Evolutionary conservation across 2,329 filamentous ascomycete species (phyloP).

Genomic region (Exophiala aquamarina): DNA sequence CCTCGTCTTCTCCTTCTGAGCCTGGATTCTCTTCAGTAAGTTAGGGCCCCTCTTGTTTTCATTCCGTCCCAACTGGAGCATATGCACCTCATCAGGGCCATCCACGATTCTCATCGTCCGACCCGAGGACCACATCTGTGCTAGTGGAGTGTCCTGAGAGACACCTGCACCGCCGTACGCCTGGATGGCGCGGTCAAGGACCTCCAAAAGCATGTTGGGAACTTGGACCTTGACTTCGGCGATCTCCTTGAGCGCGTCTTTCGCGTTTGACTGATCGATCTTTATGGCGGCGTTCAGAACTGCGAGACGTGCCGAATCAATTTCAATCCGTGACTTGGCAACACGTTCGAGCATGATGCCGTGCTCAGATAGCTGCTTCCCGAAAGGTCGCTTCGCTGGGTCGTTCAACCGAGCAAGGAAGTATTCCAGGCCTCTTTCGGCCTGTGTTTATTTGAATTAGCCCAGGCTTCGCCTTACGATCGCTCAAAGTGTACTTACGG

Average conservation of each 20-base stretch:
- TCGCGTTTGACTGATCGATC: constrained; percentile 87
- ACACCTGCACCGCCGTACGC: constrained; percentile 88
- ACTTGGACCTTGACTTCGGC: constrained; percentile 93
- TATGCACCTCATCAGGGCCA: constrained; percentile 93
- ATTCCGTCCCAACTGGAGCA: constrained; percentile 59
- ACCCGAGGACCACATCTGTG: constrained; percentile 70
- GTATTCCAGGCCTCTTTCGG: constrained; percentile 90
- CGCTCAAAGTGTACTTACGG: constrained; percentile 42
- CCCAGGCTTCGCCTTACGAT: background rate
- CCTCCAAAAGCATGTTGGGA: constrained; percentile 74
- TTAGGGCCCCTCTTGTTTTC: constrained; percentile 50
- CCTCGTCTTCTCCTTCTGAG: constrained; percentile 26
- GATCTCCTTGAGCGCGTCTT: constrained; percentile 88
- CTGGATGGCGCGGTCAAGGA: constrained; percentile 94
- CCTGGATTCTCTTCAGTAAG: constrained; percentile 24
- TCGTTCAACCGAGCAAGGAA: constrained; percentile 95
- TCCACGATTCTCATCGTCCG: constrained; percentile 84
- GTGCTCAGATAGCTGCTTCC: constrained; percentile 81
- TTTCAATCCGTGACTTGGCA: constrained; percentile 86
- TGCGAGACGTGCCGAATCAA: constrained; percentile 83
- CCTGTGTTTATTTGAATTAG: constrained; percentile 3
- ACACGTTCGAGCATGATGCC: constrained; percentile 96
- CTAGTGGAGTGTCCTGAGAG: constrained; percentile 90
- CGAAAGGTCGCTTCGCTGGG: constrained; percentile 84
- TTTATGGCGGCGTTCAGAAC: constrained; percentile 94